Evolutionary conservation across 139 green algal species (phyloP).

Genomic region (Tetraselmis chui): DNA sequence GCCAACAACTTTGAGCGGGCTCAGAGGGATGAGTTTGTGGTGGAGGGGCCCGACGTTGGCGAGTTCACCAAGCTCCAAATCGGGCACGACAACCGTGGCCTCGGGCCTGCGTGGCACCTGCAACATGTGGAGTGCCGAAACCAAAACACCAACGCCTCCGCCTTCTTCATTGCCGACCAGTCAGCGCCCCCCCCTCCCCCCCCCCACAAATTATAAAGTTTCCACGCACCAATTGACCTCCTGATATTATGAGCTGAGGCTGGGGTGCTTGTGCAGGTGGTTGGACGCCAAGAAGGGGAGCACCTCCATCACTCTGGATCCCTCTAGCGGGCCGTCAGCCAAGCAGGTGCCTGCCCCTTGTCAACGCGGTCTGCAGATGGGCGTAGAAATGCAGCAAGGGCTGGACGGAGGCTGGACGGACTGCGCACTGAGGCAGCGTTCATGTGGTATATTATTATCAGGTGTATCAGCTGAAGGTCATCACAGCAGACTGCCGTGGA

Average conservation of each 20-base stretch:
- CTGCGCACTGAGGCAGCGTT: too few species aligned
- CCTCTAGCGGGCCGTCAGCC: not conserved
- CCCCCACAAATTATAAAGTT: too few species aligned
- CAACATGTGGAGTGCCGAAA: slow-evolving; percentile 7
- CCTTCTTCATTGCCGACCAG: slow-evolving; percentile 33
- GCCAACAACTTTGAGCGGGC: slow-evolving; percentile 29
- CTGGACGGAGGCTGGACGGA: too few species aligned
- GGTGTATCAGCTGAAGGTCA: slow-evolving; percentile 3
- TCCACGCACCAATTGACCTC: too few species aligned
- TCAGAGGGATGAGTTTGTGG: not conserved
- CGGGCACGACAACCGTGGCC: slow-evolving; percentile 5
- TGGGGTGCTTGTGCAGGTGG: too few species aligned
- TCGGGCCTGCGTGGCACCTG: slow-evolving; percentile 8
- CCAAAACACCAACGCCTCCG: not conserved
- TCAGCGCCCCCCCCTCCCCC: not conserved
- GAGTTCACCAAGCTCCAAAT: slow-evolving; percentile 13
- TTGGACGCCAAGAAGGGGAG: slow-evolving; percentile 41
- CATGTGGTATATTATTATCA: too few species aligned
- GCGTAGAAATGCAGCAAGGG: too few species aligned
- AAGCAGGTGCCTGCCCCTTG: not conserved
- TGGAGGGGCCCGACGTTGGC: slow-evolving; percentile 33
- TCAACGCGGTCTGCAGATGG: not conserved
- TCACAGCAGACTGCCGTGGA: slow-evolving; percentile 8
- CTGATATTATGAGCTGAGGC: too few species aligned
- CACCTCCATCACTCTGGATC: slow-evolving; percentile 27